Base-by-base conservation (phyloP, 2,329 filamentous ascomycete genomes). In the Botrytis squamosa region DNA sequence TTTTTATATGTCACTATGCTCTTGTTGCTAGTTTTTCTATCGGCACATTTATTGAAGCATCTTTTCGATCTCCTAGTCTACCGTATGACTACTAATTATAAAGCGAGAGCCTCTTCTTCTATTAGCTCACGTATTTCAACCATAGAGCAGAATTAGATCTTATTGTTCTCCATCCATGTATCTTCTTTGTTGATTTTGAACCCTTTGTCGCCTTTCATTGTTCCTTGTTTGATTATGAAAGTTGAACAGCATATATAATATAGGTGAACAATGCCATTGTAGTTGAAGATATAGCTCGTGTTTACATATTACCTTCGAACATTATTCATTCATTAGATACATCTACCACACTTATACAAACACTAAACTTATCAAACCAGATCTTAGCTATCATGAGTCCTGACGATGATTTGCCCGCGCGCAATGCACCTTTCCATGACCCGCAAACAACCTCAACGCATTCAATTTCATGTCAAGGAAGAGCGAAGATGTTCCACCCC, bases 381-480 rank as follows among this genome's bases (percentile, higher is more conserved):
- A 59, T 9, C 20, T 44, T 36, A 18, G 25, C 42, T 44, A 60
- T 46, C n/a, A 70, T 70, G 38, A 25, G 8, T 55, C 22, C 29
- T 29, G 36, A 18, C 33, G 29, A 16, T 55, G 25, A 42, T 10
- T 16, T 66, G 18, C 59, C 44, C 14, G 70, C 59, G 25, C 3
- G 12, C 20, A 71, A 71, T 66, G 59, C 70, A 20, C 59, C 70
- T 40, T 40, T 40, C 18, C 59, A 71, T 38, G 29, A 20, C 4
- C 57, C 33, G n/a, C 5, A 64, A 64, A 64, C 40, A 71, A 40
- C 68, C 20, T 70, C 68, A 46, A 6, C 55, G 1, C 5, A 46
- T 64, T 70, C 68, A 40, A 64, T 71, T 22, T 66, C 57, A 40
- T 42, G 25, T 10, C 57, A 71, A 42, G 60, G 70, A 29, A 71